phyloP scores from a whole-genome alignment of 2,329 filamentous ascomycete species.

The Arthrobotrys sinensis region DNA sequence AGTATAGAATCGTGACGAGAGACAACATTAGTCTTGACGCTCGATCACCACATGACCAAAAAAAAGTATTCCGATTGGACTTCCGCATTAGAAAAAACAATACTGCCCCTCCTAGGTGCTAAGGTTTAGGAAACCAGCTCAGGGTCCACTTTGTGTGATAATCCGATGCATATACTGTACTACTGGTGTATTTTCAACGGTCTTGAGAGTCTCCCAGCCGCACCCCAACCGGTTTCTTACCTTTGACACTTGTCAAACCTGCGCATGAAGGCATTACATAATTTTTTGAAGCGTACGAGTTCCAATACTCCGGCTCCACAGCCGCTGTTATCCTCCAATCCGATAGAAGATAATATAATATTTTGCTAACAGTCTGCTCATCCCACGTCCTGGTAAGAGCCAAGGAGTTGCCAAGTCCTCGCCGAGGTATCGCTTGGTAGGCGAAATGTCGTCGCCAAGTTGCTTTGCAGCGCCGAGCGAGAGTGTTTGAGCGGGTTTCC shows the following conservation, averaged over 20 bases:
- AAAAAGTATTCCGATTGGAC: neutral
- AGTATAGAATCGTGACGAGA: too few relatives aligned
- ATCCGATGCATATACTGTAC: neutral
- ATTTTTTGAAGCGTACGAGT: neutral
- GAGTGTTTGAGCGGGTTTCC: conserved; percentile 50
- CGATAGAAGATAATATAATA: conserved; percentile 17
- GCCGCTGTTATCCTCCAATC: conserved; percentile 10
- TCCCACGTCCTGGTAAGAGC: conserved; percentile 7
- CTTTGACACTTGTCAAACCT: neutral
- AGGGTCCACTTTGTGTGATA: conserved; percentile 1
- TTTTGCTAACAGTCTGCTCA: conserved; percentile 1
- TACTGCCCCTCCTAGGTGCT: neutral
- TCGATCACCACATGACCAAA: too few relatives aligned
- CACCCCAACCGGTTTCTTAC: neutral
- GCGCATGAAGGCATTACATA: conserved; percentile 16
- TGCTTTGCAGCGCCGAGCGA: conserved; percentile 29
- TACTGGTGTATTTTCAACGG: neutral
- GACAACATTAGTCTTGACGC: too few relatives aligned
- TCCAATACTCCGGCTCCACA: neutral
- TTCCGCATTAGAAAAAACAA: neutral
- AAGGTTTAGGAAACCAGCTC: conserved; percentile 1
- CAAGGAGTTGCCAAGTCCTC: conserved; percentile 26
- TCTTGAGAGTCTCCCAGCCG: neutral
- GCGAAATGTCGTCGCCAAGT: conserved; percentile 31
- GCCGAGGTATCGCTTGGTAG: conserved; percentile 18